Evolutionary conservation across 306 rosid species (phyloP).

Genomic region (Aeschynomene evenia): DNA sequence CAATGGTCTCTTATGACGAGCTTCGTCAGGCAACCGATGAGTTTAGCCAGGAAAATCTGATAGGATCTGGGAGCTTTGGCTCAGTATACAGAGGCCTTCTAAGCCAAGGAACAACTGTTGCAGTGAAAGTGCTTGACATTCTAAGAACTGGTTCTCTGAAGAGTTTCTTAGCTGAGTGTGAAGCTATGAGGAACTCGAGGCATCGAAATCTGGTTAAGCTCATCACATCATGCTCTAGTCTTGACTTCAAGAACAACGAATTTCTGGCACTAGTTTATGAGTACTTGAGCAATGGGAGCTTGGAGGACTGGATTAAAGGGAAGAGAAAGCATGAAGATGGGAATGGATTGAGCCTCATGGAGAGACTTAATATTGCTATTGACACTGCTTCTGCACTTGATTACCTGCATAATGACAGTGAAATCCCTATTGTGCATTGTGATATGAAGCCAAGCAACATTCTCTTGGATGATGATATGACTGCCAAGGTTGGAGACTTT

Average conservation of each 20-base stretch:
- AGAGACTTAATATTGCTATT: constrained; percentile 61
- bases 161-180: constrained; percentile 79
- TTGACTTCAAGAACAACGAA: constrained; percentile 57
- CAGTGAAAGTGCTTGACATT: constrained; percentile 68
- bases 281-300: constrained; percentile 61
- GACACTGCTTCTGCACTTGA: constrained; percentile 65
- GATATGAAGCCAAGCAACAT: constrained; percentile 82
- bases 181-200: constrained; percentile 56
- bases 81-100: constrained; percentile 59
- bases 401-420: constrained; percentile 68
- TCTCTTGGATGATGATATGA: constrained; percentile 60
- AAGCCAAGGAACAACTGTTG: constrained; percentile 44
- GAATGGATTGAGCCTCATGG: constrained; percentile 47
- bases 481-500: constrained; percentile 76
- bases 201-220: constrained; percentile 71
- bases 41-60: constrained; percentile 44
- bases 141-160: constrained; percentile 44
- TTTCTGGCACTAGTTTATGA: constrained; percentile 73
- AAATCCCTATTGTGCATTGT: constrained; percentile 67
- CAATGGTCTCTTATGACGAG: constrained; percentile 53
- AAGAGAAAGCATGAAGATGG: constrained; percentile 44
- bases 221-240: constrained; percentile 73
- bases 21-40: constrained; percentile 60
- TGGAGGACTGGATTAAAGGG: constrained; percentile 76
- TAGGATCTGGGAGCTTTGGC: constrained; percentile 73